A percentile compares a stretch with the other conserved stretches of the same genome.
phyloP scores from a whole-genome alignment of 441 rosid genomes.

The Populus trichocarpa region DNA sequence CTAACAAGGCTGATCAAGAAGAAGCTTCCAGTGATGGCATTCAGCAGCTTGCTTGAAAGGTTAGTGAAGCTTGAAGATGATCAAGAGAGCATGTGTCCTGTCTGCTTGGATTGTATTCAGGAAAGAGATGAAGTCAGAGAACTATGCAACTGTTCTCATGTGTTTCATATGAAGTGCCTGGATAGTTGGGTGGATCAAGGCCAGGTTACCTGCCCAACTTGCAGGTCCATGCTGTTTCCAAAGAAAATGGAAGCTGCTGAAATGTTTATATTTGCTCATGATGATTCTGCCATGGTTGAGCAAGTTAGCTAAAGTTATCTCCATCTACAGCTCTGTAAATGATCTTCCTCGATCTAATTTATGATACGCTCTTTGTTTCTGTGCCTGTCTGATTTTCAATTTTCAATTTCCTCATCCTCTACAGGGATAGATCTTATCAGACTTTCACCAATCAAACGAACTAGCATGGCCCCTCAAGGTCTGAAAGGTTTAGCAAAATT shows the following conservation, averaged over 20 bases:
- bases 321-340: background rate
- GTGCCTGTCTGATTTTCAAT: too few relatives aligned
- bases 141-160: slow-evolving; percentile 20
- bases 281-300: background rate
- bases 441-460: too few relatives aligned
- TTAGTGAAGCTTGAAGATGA: background rate
- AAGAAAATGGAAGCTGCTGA: background rate
- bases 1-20: slow-evolving; percentile 21
- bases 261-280: background rate
- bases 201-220: slow-evolving; percentile 22
- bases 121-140: slow-evolving; percentile 21
- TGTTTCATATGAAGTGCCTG: slow-evolving; percentile 23
- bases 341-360: background rate
- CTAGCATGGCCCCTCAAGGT: background rate
- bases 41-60: slow-evolving; percentile 16
- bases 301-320: background rate
- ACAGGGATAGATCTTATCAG: background rate
- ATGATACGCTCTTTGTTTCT: background rate
- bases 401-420: background rate
- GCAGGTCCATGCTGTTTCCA: background rate
- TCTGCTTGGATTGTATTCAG: slow-evolving; percentile 17
- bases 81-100: background rate
- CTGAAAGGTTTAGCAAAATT: background rate
- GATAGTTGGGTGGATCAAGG: slow-evolving; percentile 24
- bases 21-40: slow-evolving; percentile 21